Evolutionary conservation across 2,329 filamentous ascomycete genomes (phyloP).

Genomic region (Eutypa lata): DNA sequence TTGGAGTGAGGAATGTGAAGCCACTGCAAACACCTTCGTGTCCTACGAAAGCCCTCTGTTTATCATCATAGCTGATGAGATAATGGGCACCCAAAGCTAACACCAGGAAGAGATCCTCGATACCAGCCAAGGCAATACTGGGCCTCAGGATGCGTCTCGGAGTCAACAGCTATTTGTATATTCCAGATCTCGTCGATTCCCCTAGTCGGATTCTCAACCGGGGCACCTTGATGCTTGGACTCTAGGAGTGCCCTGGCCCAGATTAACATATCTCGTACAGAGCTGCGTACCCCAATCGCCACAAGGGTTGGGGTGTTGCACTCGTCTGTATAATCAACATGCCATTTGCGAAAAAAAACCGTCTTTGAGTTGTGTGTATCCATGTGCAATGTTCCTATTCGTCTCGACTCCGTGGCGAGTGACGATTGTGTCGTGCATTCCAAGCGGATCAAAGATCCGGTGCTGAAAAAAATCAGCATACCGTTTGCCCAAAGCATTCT

Average conservation of each 20-base stretch:
- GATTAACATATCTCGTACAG: not conserved
- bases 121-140: too few relatives aligned
- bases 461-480: not conserved
- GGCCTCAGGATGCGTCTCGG: too few relatives aligned
- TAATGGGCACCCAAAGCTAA: too few relatives aligned
- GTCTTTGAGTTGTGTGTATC: not conserved
- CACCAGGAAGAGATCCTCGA: too few relatives aligned
- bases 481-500: not conserved
- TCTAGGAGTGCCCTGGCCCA: not conserved
- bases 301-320: slow-evolving; percentile 19
- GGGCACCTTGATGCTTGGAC: too few relatives aligned
- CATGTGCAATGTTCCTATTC: not conserved
- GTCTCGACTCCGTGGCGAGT: not conserved
- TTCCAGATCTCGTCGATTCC: not conserved
- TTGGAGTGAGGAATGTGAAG: not conserved
- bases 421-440: not conserved
- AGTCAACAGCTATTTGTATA: too few relatives aligned
- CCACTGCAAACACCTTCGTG: not conserved
- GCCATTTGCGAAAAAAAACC: too few relatives aligned
- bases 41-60: not conserved
- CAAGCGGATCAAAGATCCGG: not conserved
- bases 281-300: slow-evolving; percentile 17
- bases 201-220: not conserved
- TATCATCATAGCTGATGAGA: not conserved
- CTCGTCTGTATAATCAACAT: not conserved